phyloP scores from a whole-genome alignment of 2,329 filamentous ascomycete genomes.

The Colletotrichum nymphaeae region DNA sequence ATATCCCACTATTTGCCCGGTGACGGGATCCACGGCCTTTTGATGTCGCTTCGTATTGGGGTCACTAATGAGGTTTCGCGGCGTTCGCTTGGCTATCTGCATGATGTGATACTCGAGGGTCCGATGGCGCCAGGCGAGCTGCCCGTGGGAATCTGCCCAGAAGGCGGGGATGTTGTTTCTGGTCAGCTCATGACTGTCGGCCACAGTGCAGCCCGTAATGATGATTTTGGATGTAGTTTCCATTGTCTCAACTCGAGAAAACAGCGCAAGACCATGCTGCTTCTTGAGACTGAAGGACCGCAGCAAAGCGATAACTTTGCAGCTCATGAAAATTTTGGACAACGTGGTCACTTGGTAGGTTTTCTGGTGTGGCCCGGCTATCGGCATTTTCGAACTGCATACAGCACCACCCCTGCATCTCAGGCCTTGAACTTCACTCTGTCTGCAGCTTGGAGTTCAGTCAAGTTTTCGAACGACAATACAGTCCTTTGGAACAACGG shows the following conservation, averaged over 20 bases:
- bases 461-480: no score
- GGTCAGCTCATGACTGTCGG: conserved; percentile 36
- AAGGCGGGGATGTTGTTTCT: conserved; percentile 38
- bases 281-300: neutral
- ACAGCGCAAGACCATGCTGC: neutral
- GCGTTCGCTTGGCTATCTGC: conserved; percentile 35
- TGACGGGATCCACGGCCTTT: neutral
- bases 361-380: neutral
- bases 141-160: conserved; percentile 36
- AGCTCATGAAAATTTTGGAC: neutral
- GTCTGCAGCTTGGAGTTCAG: neutral
- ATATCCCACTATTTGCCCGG: neutral
- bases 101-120: conserved; percentile 38
- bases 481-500: no score
- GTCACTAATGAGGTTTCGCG: neutral
- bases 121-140: conserved; percentile 37
- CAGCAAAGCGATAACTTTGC: neutral
- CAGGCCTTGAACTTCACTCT: neutral
- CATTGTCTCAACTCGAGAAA: neutral
- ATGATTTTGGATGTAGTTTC: neutral
- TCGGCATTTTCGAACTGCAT: neutral
- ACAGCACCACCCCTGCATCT: neutral
- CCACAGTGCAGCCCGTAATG: conserved; percentile 25
- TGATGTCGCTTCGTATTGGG: neutral
- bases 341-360: neutral